Evolutionary conservation across 1,139 yeast genomes (phyloP), one percentile per base, ranked within the genome.

Genomic region (Debaryomyces singareniensis): DNA sequence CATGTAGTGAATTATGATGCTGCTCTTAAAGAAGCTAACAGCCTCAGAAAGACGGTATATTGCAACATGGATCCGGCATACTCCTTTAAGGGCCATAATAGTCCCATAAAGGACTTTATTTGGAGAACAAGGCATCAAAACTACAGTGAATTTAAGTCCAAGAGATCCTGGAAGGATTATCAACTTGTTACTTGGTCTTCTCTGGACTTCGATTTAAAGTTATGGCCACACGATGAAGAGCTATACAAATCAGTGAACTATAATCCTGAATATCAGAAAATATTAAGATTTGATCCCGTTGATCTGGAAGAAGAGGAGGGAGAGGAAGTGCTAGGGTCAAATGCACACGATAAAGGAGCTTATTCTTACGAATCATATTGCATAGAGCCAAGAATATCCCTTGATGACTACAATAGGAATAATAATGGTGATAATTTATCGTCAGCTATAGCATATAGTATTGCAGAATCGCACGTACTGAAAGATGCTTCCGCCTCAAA

Each of bases 101-200:
- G 84, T 29, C 83, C 91, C 2, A 79, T 89, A 13, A 79, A 80
- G 29, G 97, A 89, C 49, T 86, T 87, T 49, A 62, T 89, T 2
- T 89, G 96, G 96, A 63, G 96, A 42, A 61, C 76, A 5, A 61
- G 85, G 32, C 67, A 59, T 34, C 65, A 53, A 26, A 36, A 36
- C 4, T 65, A 64, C 32, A 53, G 51, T 18, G 58, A 53, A 37
- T 59, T 40, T 39, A 68, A 68, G 12, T 52, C 69, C 2, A 61
- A 57, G 5, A 44, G 65, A 6, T 79, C 76, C 42, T 87, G 87
- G 60, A 66, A 87, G 33, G 95, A 86, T 37, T 87, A 73, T 47
- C 96, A 89, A 50, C 55, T 91, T 31, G 93, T 91, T 0, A 85
- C 98, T 0, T 91, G 97, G 96, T 81, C 95, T 0, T 78, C 84